Percentiles rank a stretch among this genome's conserved stretches.
phyloP scores from a whole-genome alignment of 176 grass and related monocot species.

The Otatea glauca region DNA sequence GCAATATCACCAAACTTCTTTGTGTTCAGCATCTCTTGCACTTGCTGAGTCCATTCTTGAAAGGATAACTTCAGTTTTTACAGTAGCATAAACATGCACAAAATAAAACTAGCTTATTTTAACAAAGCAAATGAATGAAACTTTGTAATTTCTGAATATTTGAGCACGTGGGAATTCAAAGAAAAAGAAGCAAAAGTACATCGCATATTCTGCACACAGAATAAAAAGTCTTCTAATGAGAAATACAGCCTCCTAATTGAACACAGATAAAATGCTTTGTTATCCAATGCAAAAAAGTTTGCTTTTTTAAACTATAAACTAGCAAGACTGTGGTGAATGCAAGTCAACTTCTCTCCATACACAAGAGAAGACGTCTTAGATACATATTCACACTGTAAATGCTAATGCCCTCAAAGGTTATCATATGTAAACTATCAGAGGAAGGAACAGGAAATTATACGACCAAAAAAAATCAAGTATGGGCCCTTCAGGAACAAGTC shows the following conservation, averaged over 20 bases:
- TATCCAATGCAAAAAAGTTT: not conserved
- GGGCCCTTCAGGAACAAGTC: not conserved
- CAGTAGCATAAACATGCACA: slow-evolving; percentile 52
- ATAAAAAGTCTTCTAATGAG: slow-evolving; percentile 7
- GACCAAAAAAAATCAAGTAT: not conserved
- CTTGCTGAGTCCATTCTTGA: slow-evolving; percentile 99
- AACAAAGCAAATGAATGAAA: slow-evolving; percentile 35
- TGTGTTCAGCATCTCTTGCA: slow-evolving; percentile 99
- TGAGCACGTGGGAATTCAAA: slow-evolving; percentile 17
- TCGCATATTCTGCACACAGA: not conserved
- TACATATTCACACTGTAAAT: not conserved
- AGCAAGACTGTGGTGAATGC: not conserved
- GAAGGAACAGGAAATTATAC: not conserved
- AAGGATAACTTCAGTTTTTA: slow-evolving; percentile 86
- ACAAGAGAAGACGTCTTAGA: not conserved
- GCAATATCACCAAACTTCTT: slow-evolving; percentile 99
- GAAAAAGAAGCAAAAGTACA: not conserved
- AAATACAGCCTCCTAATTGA: slow-evolving; percentile 19
- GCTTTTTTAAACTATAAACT: not conserved
- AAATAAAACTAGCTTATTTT: slow-evolving; percentile 51
- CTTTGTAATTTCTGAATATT: slow-evolving; percentile 30
- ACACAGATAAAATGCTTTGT: slow-evolving; percentile 4
- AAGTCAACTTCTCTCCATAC: slow-evolving; percentile 31
- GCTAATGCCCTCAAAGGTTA: not conserved
- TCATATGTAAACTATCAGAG: not conserved